Percentiles rank a stretch among this genome's conserved stretches.
Evolutionary conservation across 306 rosid species (phyloP).

Genomic region (Fragaria vesca): DNA sequence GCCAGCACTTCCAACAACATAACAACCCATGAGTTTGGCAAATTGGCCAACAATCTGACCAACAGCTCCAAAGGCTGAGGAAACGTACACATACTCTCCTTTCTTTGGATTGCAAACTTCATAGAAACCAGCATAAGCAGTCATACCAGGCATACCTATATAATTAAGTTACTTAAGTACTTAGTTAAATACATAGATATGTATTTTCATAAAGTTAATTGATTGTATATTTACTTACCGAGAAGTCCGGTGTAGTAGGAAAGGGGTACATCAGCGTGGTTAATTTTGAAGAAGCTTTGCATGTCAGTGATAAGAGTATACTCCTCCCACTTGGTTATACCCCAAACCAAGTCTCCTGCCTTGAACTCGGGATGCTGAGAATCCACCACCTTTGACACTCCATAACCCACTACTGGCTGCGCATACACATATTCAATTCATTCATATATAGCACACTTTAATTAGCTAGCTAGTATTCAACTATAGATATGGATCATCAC

Average conservation of each 20-base stretch:
- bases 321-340: conserved; percentile 43
- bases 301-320: conserved; percentile 35
- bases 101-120: background rate
- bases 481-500: too few relatives aligned
- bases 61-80: conserved; percentile 8
- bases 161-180: background rate
- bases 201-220: background rate
- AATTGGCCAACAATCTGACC: conserved; percentile 19
- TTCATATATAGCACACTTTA: too few relatives aligned
- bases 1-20: conserved; percentile 22
- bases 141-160: conserved; percentile 17
- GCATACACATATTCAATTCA: background rate
- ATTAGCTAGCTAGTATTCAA: background rate
- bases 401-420: conserved; percentile 34
- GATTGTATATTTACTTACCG: conserved; percentile 26
- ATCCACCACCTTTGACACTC: conserved; percentile 35
- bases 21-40: conserved; percentile 15
- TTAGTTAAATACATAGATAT: background rate
- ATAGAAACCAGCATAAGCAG: conserved; percentile 10
- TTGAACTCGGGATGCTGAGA: conserved; percentile 28
- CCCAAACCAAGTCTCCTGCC: conserved; percentile 35
- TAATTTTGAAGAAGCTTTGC: conserved; percentile 36
- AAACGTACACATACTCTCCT: conserved; percentile 10
- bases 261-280: conserved; percentile 56
- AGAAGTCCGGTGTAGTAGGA: conserved; percentile 62